These are phyloP conservation scores for Macadamia tetraphylla DNA, from an alignment of 164 flowering plant genomes.

Conservation along the genomic window DNA sequence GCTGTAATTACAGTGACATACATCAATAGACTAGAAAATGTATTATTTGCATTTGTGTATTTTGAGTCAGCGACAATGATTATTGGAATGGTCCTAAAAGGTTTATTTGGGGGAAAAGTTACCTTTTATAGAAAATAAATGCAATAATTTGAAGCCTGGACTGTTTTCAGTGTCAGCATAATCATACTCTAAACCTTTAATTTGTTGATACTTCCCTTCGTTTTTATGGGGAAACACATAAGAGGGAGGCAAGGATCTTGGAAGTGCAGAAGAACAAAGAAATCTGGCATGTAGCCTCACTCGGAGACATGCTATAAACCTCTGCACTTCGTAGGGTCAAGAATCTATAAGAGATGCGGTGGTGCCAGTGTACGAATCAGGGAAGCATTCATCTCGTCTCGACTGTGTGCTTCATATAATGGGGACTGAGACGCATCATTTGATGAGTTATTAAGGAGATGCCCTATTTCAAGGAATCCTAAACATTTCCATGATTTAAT, in stretches of 20 bases:
- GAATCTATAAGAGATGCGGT: not conserved
- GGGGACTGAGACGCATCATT: no score
- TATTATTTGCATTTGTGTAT: not conserved
- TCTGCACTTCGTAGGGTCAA: no score
- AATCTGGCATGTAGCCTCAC: not conserved
- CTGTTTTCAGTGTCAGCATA: no score
- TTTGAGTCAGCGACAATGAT: not conserved
- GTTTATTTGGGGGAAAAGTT: no score
- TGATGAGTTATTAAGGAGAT: not conserved
- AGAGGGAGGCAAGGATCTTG: not conserved
- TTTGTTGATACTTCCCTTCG: no score
- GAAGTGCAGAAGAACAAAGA: not conserved
- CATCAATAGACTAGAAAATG: slow-evolving; percentile 4
- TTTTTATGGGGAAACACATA: no score
- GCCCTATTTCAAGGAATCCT: not conserved
- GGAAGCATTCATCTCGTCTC: not conserved
- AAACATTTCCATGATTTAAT: not conserved
- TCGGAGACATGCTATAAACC: no score
- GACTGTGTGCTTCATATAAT: no score
- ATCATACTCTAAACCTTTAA: no score
- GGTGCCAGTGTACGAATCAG: not conserved
- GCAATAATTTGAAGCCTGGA: no score
- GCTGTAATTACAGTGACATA: slow-evolving; percentile 31
- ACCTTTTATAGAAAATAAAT: no score
- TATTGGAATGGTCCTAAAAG: no score